Evolutionary conservation across 352 stramenopile species (phyloP), one percentile per base, ranked within the genome.

Genomic region (Pythium oligandrum): DNA sequence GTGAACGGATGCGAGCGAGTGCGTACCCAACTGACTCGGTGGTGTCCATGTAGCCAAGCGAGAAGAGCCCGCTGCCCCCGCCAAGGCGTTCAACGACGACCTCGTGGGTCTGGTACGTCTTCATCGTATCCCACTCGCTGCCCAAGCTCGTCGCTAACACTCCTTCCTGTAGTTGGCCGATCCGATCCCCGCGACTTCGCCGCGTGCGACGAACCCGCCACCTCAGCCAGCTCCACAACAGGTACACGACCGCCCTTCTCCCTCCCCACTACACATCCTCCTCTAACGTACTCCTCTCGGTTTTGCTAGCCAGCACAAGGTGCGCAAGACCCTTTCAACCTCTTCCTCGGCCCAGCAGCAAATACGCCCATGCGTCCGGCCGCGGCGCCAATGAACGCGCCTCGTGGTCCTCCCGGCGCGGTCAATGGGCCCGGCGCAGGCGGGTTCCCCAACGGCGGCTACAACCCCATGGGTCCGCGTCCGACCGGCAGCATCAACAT

Each of bases 1-100:
- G 17, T 26, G 17, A 26, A 26, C 17, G 17, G 17, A 26, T 26
- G 17, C 17, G 17, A 26, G 17, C 17, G 17, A 26, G 17, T 53
- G 32, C 42, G 36, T 30, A 3, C 44, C 7, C 37, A n/a, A 55
- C 12, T 42, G 26, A 17, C 51, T 39, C 3, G n/a, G 47, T 53
- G 31, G 6, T 17, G 4, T 48, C 40, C 7, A 53, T 26, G 38
- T 34, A 89, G 77, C 61, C 9, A 85, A 88, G 55, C 68, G 72
- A 40, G 69, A 85, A 40, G 75, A 93, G 11, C 42, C 70, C 0
- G 51, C 59, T 12, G 53, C 64, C 12, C 55, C 61, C 0, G 58
- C 78, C 31, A 90, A 93, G 50, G 66, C 70, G 6, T 90, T 90
- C 51, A 90, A 93, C 34, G 73, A 93, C 52, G 83, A 93, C 54